A percentile compares a stretch with the other conserved stretches of the same genome.
Evolutionary conservation across 1,284 basidiomycete genomes (phyloP).

Genomic region (Neonothopanus nambi): DNA sequence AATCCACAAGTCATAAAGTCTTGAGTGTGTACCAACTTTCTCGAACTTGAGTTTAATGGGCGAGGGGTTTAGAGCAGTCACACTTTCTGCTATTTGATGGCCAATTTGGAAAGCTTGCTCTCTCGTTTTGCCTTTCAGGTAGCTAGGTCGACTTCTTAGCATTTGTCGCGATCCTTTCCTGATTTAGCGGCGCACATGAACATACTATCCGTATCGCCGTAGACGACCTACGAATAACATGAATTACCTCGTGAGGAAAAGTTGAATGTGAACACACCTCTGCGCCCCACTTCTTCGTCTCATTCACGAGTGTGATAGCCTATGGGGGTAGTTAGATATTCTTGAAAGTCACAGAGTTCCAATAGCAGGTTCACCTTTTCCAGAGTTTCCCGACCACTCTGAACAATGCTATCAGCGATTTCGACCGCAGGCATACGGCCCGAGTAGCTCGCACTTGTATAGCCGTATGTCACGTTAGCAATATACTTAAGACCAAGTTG

Average conservation of each 20-base stretch:
- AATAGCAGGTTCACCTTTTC: slow-evolving; percentile 69
- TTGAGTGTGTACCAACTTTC: slow-evolving; percentile 57
- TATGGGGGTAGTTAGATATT: slow-evolving; percentile 29
- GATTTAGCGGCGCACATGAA: slow-evolving; percentile 61
- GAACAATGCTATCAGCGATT: slow-evolving; percentile 97
- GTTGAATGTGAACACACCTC: slow-evolving; percentile 38
- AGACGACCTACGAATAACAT: slow-evolving; percentile 62
- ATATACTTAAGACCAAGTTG: slow-evolving; percentile 89
- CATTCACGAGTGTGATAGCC: slow-evolving; percentile 85
- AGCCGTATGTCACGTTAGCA: slow-evolving; percentile 92
- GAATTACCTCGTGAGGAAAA: neutral
- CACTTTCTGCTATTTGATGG: slow-evolving; percentile 85
- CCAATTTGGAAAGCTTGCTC: slow-evolving; percentile 94
- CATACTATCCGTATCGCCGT: slow-evolving; percentile 97
- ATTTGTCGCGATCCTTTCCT: neutral
- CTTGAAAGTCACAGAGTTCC: slow-evolving; percentile 4
- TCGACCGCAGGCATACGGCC: slow-evolving; percentile 98
- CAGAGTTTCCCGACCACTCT: slow-evolving; percentile 92
- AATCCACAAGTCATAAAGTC: neutral
- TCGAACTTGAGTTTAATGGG: slow-evolving; percentile 98
- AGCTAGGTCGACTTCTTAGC: slow-evolving; percentile 31
- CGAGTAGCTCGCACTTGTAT: slow-evolving; percentile 91
- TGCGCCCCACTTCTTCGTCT: slow-evolving; percentile 83
- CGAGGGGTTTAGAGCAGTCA: slow-evolving; percentile 86
- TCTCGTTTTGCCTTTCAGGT: slow-evolving; percentile 85